A percentile compares a stretch with the other conserved stretches of the same genome.
These are phyloP conservation scores for Marasmius sp. DNA, from an alignment of 1,284 basidiomycete genomes.

Conservation along the genomic window DNA sequence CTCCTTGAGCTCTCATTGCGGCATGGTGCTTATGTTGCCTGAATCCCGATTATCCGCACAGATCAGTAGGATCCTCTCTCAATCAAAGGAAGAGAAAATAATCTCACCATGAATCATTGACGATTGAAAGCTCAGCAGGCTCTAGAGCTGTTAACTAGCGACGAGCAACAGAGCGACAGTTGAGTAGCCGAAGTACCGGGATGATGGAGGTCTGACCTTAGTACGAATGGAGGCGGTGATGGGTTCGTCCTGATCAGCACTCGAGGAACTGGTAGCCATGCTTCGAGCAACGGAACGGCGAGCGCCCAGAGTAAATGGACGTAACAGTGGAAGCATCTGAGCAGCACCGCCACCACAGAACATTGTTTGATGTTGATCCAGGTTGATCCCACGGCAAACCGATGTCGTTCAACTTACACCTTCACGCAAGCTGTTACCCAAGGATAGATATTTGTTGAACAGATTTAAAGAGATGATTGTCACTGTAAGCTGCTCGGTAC, in stretches of 20 bases:
- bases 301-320: neutral
- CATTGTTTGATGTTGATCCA: neutral
- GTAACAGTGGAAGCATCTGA: neutral
- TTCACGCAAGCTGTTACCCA: no score
- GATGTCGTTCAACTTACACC: no score
- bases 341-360: neutral
- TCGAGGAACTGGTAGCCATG: neutral
- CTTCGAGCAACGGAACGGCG: neutral
- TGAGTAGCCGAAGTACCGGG: neutral
- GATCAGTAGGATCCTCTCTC: conserved; percentile 49
- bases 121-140: neutral
- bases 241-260: neutral
- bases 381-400: no score
- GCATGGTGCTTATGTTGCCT: conserved; percentile 77
- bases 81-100: neutral
- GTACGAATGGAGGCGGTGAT: neutral
- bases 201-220: neutral
- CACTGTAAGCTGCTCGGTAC: no score
- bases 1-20: conserved; percentile 67
- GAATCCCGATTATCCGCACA: neutral
- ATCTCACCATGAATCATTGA: neutral
- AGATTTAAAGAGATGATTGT: no score
- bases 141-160: neutral
- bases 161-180: neutral
- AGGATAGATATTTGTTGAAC: no score